Evolutionary conservation across 306 rosid genomes (phyloP), one percentile per base, ranked within the genome.

Genomic region (Vicia villosa): DNA sequence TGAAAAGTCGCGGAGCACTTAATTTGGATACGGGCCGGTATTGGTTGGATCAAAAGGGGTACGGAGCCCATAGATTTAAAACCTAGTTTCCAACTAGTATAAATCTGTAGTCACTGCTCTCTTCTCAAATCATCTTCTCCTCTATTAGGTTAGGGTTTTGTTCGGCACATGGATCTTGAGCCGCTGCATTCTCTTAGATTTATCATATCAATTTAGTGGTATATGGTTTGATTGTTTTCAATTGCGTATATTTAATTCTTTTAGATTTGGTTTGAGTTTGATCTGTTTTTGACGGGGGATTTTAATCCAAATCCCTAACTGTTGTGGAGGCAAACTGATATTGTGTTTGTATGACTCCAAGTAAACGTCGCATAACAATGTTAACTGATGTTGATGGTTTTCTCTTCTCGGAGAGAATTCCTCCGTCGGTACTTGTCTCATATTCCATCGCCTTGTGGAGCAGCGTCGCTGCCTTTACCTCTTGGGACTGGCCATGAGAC

Each of bases 401-500:
- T 82, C 76, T 63, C 67, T 16, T 24, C 0, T 26, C 60, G 76
- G 80, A 63, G 75, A 61, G 74, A 63, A 66, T 12, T 81, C 77
- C 83, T 85, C 86, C 86, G 86, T 71, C 5, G 80, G 17, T 50
- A 10, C 19, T 7, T 15, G 88, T 87, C 85, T 83, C 90, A 89
- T 85, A 89, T 85, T 85, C 87, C 92, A 81, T 89, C 6, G 73
- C 85, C 87, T 83, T 76, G 89, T 80, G 74, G 80, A 82, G 90
- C 84, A 28, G 85, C 84, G 70, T 85, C 50, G 89, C 76, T 82
- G 86, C 93, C 49, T 11, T 85, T 85, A 81, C 90, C 47, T 12
- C 60, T 72, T 81, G 61, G 88, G 90, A 81, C 67, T 69, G 77
- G 92, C 96, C 92, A 83, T 89, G 93, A 81, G 89, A 74, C 86